These are phyloP conservation scores for Trichosanthes truncata DNA, from an alignment of 306 rosid genomes.

Conservation along the genomic window DNA sequence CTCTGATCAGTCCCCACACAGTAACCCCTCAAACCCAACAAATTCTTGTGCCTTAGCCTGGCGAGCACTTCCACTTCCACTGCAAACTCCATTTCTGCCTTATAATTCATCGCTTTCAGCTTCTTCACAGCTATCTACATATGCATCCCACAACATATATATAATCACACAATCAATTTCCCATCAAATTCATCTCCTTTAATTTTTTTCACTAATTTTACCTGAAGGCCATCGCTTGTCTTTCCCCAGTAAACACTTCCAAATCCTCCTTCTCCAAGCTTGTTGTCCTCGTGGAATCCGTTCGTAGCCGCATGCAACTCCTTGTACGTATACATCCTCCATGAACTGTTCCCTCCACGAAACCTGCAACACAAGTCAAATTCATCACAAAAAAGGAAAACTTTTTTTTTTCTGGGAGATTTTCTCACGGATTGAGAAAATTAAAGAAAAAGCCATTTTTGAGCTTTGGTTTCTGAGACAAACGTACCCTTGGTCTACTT, in stretches of 20 bases:
- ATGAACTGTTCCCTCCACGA: slow-evolving; percentile 32
- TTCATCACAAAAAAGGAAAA: no score
- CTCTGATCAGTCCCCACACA: slow-evolving; percentile 71
- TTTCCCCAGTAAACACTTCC: slow-evolving; percentile 87
- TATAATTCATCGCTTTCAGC: slow-evolving; percentile 75
- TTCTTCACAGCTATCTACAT: slow-evolving; percentile 84
- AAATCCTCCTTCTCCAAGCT: slow-evolving; percentile 88
- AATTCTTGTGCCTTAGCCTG: slow-evolving; percentile 80
- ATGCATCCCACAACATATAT: not conserved
- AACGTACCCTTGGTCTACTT: slow-evolving; percentile 48
- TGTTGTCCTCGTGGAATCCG: slow-evolving; percentile 64
- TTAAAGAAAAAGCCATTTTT: not conserved
- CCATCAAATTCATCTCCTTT: not conserved
- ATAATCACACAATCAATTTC: no score
- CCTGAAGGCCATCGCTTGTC: slow-evolving; percentile 69
- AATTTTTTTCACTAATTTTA: not conserved
- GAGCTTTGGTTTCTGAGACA: not conserved
- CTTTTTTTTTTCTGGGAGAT: no score
- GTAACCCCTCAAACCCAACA: slow-evolving; percentile 71
- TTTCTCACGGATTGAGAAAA: not conserved
- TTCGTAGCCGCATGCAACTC: slow-evolving; percentile 76
- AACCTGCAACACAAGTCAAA: not conserved
- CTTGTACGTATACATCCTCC: slow-evolving; percentile 82
- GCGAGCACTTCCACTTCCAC: slow-evolving; percentile 94
- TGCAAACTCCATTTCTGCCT: slow-evolving; percentile 92